Evolutionary conservation across 1,284 basidiomycete genomes (phyloP).

Genomic region (Malassezia brasiliensis): DNA sequence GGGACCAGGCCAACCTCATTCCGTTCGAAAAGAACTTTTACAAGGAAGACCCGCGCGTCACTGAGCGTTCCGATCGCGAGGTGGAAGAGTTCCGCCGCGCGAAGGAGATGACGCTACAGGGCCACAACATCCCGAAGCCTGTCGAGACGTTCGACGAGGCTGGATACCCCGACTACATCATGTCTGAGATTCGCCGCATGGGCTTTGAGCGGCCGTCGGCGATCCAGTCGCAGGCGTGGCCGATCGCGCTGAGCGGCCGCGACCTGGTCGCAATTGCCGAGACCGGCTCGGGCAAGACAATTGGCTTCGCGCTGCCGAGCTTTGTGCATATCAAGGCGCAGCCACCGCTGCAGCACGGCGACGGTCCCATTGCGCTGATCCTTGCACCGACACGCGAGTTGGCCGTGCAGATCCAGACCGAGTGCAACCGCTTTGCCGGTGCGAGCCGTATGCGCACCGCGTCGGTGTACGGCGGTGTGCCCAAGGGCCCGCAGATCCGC

Average conservation of each 20-base stretch:
- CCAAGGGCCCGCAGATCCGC: slow-evolving; percentile 94
- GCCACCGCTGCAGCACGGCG: slow-evolving; percentile 81
- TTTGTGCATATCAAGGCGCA: slow-evolving; percentile 99
- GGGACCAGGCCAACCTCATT: slow-evolving; percentile 62
- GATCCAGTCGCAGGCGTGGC: slow-evolving; percentile 98
- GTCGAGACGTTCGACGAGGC: slow-evolving; percentile 86
- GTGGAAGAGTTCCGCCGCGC: slow-evolving; percentile 71
- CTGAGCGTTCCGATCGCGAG: slow-evolving; percentile 69
- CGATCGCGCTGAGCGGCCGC: slow-evolving; percentile 85
- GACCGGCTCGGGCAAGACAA: slow-evolving; percentile 59
- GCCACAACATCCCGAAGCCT: slow-evolving; percentile 75
- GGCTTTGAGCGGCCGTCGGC: slow-evolving; percentile 81
- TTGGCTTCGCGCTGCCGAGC: slow-evolving; percentile 91
- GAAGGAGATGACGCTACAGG: slow-evolving; percentile 90
- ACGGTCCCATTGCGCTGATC: slow-evolving; percentile 92
- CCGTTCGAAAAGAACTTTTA: slow-evolving; percentile 84
- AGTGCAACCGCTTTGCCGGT: slow-evolving; percentile 94
- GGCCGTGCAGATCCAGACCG: slow-evolving; percentile 95
- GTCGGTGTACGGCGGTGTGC: slow-evolving; percentile 95
- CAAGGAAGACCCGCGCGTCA: slow-evolving; percentile 77
- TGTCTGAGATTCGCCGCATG: slow-evolving; percentile 83
- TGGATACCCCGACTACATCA: slow-evolving; percentile 90
- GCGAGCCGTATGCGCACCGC: slow-evolving; percentile 96
- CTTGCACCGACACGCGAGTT: slow-evolving; percentile 95
- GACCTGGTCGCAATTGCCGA: slow-evolving; percentile 87